A percentile compares a stretch with the other conserved stretches of the same genome.
These are phyloP conservation scores for Hebeloma cylindrosporum DNA, from an alignment of 768 basidiomycete genomes.

Conservation along the genomic window DNA sequence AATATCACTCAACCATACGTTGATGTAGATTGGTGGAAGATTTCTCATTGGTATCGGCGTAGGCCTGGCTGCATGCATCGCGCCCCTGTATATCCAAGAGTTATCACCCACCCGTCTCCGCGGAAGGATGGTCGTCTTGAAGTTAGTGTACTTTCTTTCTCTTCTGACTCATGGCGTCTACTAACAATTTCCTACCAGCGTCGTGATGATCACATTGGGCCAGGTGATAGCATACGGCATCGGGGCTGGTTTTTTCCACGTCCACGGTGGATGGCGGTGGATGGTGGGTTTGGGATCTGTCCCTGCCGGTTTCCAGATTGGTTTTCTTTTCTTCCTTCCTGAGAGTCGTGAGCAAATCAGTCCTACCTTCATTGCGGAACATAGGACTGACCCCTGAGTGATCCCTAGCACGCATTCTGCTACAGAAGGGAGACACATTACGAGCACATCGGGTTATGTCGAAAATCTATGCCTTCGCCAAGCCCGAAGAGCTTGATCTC, in stretches of 20 bases:
- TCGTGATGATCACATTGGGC: slow-evolving; percentile 78
- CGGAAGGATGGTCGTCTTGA: slow-evolving; percentile 78
- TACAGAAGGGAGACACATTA: slow-evolving; percentile 52
- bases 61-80: slow-evolving; percentile 73
- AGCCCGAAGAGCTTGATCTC: slow-evolving; percentile 59
- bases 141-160: slow-evolving; percentile 36
- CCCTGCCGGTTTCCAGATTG: slow-evolving; percentile 64
- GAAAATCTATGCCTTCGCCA: slow-evolving; percentile 70
- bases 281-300: slow-evolving; percentile 79
- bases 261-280: slow-evolving; percentile 73
- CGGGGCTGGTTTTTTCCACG: slow-evolving; percentile 62
- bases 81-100: slow-evolving; percentile 84
- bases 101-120: slow-evolving; percentile 72
- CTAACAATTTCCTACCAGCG: slow-evolving; percentile 29
- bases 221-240: slow-evolving; percentile 80
- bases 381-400: not conserved
- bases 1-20: too few relatives aligned
- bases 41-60: slow-evolving; percentile 77
- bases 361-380: not conserved
- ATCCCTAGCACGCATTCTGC: slow-evolving; percentile 52
- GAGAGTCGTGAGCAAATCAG: slow-evolving; percentile 73
- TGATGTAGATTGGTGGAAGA: slow-evolving; percentile 69
- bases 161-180: not conserved
- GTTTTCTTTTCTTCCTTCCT: slow-evolving; percentile 64
- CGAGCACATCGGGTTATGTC: slow-evolving; percentile 55